Conservation (phyloP, 2,329 filamentous ascomycete species). For the Trichoderma afroharzianum region DNA sequence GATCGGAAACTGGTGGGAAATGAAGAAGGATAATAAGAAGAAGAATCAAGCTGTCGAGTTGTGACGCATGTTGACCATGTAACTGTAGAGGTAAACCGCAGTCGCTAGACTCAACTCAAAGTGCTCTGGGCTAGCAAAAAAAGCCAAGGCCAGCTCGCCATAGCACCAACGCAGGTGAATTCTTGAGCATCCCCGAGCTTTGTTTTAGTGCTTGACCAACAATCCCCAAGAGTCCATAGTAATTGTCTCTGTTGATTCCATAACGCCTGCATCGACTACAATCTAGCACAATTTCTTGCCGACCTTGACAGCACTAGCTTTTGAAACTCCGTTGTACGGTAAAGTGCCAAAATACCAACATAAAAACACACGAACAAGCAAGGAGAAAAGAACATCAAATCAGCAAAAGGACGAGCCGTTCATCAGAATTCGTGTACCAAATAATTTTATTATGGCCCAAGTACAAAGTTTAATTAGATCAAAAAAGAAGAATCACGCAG, state of each 20-base stretch:
- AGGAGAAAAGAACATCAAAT: not conserved
- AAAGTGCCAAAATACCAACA: too few species aligned
- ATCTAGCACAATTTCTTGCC: not conserved
- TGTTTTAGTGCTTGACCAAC: not conserved
- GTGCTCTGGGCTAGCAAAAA: not conserved
- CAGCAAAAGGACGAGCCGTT: fast-evolving
- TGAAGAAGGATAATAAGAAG: not conserved
- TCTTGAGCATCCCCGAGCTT: not conserved
- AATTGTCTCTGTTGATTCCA: not conserved
- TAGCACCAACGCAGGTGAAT: not conserved
- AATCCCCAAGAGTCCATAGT: not conserved
- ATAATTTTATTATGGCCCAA: not conserved
- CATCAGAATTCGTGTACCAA: not conserved
- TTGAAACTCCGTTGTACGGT: too few species aligned
- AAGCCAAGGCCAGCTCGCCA: not conserved
- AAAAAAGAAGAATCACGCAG: not conserved
- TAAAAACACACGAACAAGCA: not conserved
- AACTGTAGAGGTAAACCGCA: not conserved
- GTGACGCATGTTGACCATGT: not conserved
- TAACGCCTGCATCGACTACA: not conserved
- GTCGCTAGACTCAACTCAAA: not conserved
- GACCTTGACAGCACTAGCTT: too few species aligned
- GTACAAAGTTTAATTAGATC: not conserved
- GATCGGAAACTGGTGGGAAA: not conserved
- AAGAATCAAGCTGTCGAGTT: not conserved